Base-by-base conservation (phyloP, 1,139 yeast genomes). In the Hansenula lynferdii region DNA sequence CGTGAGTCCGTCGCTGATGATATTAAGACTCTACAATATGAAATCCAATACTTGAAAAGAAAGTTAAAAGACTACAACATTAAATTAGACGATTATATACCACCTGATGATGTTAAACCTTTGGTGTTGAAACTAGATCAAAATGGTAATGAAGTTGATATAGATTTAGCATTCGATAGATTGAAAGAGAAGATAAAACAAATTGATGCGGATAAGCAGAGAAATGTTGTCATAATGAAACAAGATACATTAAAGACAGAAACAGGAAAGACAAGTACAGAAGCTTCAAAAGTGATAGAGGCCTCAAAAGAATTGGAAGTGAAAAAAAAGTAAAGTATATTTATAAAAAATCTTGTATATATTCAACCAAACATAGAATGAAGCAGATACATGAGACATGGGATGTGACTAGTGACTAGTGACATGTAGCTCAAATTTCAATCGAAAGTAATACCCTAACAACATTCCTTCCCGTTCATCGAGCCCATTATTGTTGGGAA, bases 1-100 rank as follows among this genome's bases (percentile, higher is more conserved):
- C 70, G 82, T 42, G 87, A 79, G 43, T 69, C 74, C 1, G 70
- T 84, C 15, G 77, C 77, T 12, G 89, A 80, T 53, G 94, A 85
- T 55, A 80, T 85, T 37, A 60, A 71, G 34, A 70, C 78, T 2
- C 62, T 85, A 20, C 94, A 85, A 56, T 78, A 74, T 40, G 92
- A 85, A 53, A 78, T 85, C 34, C 81, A 75, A 41, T 74, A 74
- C 57, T 65, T 85, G 46, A 77, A 75, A 60, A 55, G 54, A 31
- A 70, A 72, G 41, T 57, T 81, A 39, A 55, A 53, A 31, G 64
- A 64, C 38, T 57, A 69, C 42, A 58, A 68, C 35, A 61, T 73
- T 29, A 63, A 68, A 39, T 52, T 70, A 23, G 78, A 73, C 38
- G 78, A 71, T 46, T 71, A 69, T 39, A 60, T 57, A 31, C 61